phyloP scores from a whole-genome alignment of 106 monocot genomes.

The Amphibolis antarctica region DNA sequence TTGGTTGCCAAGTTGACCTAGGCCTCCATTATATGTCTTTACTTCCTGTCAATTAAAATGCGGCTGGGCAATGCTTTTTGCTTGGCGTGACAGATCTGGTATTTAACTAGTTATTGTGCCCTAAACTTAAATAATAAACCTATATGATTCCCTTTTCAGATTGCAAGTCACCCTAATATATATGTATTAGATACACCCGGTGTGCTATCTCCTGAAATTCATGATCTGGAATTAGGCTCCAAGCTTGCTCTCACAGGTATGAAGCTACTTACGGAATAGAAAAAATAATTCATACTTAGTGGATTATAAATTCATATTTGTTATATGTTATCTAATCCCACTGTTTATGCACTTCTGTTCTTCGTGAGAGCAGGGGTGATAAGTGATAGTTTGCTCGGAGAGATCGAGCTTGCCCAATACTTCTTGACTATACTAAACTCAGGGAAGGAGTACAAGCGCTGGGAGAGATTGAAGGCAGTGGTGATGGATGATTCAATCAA shows the following conservation, averaged over 20 bases:
- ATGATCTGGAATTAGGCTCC: slow-evolving; percentile 30
- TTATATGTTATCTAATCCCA: background rate
- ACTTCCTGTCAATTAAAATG: too few species aligned
- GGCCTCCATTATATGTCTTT: too few species aligned
- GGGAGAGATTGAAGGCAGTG: slow-evolving; percentile 37
- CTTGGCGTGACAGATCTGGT: too few species aligned
- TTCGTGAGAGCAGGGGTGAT: slow-evolving; percentile 39
- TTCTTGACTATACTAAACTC: slow-evolving; percentile 49
- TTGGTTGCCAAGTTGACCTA: too few species aligned
- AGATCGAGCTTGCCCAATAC: slow-evolving; percentile 39
- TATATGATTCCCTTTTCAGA: slow-evolving; percentile 22
- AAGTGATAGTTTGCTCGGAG: slow-evolving; percentile 32
- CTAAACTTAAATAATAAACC: too few species aligned
- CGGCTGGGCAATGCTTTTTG: too few species aligned
- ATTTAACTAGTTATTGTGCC: too few species aligned
- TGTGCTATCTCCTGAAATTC: slow-evolving; percentile 38
- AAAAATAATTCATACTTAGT: too few species aligned
- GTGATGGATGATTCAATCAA: background rate
- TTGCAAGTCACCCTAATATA: slow-evolving; percentile 86
- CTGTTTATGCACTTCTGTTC: slow-evolving; percentile 3
- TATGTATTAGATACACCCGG: slow-evolving; percentile 86
- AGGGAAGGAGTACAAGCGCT: slow-evolving; percentile 33
- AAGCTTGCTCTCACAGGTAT: slow-evolving; percentile 78
- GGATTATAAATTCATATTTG: background rate
- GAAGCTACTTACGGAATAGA: background rate